Evolutionary conservation across 495 filamentous ascomycete species (phyloP), one percentile per base, ranked within the genome.

Genomic region (Penicillium goetzii): DNA sequence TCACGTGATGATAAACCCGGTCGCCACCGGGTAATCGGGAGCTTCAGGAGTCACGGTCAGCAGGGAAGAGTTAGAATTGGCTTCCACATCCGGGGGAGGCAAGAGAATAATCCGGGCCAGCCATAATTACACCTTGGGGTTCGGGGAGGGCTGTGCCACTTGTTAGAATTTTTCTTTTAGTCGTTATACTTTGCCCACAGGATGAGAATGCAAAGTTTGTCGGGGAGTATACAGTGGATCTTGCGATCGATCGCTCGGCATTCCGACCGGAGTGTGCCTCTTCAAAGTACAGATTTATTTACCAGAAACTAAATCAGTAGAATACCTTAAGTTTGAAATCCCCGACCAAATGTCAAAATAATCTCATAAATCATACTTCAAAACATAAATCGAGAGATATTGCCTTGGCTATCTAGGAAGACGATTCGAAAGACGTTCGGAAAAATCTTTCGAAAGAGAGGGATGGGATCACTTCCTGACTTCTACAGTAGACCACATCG

Each of bases 1-100:
- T 49, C 63, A 66, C 63, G 67, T 69, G 67, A 58, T 12, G 53
- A 54, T 50, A 47, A 36, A 38, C 49, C 63, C 63, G 63, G 49
- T 66, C 60, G 63, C 67, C 67, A 69, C 67, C 66, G 60, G 32
- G 30, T 49, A 36, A 52, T 66, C 64, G 64, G 64, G 60, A 47
- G 64, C 64, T 67, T 62, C 60, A 67, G 64, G 60, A 47, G 43
- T 47, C 21, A 2, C 15, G 21, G 7, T 12, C 10, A 32, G 30
- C 9, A 4, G 6, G 0, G 1, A 32, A 32, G 30, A n/a, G 30
- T 10, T 25, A 47, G 23, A 23, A 19, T 57, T 38, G 32, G 30
- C 59, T 61, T 43, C 59, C 59, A 9, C 23, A 36, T 57, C 60
- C 60, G 60, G 53, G 60, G 60, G 32, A 62, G 60, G 60, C 60